Evolutionary conservation across 306 rosid species (phyloP).

Genomic region (Castanospermum australe): DNA sequence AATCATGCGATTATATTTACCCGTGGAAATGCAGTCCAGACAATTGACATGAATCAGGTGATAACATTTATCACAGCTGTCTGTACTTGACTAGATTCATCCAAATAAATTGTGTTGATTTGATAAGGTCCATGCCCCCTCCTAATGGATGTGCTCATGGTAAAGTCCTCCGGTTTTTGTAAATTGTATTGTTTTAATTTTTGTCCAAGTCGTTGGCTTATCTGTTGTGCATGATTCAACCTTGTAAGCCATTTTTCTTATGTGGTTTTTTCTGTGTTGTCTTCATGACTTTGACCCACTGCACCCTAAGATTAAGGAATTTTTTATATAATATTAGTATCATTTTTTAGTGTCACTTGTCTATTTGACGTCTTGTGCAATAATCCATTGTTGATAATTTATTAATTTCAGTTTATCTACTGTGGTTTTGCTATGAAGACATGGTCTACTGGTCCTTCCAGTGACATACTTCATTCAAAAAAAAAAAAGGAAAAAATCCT

Average conservation of each 20-base stretch:
- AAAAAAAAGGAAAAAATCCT: not conserved
- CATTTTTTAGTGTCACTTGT: not conserved
- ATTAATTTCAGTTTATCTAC: not conserved
- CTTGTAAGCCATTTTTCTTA: not conserved
- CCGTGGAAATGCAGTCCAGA: constrained; percentile 94
- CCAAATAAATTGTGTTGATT: not conserved
- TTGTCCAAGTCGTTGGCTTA: not conserved
- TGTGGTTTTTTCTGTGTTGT: not conserved
- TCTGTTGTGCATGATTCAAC: not conserved
- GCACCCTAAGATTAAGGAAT: not conserved
- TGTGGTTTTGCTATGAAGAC: not conserved
- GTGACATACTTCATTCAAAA: not conserved
- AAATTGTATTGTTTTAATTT: too few relatives aligned
- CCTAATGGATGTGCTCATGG: not conserved
- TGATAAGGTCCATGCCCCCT: not conserved
- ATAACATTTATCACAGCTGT: constrained; percentile 6
- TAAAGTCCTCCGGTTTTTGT: not conserved
- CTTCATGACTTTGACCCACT: not conserved
- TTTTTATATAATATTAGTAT: not conserved
- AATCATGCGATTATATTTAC: constrained; percentile 94
- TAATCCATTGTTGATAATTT: not conserved
- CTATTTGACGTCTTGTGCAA: not conserved
- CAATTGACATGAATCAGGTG: constrained; percentile 99
- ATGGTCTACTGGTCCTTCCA: not conserved
- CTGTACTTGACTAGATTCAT: not conserved